phyloP scores from a whole-genome alignment of 768 basidiomycete species.

The Suillus brevipes region DNA sequence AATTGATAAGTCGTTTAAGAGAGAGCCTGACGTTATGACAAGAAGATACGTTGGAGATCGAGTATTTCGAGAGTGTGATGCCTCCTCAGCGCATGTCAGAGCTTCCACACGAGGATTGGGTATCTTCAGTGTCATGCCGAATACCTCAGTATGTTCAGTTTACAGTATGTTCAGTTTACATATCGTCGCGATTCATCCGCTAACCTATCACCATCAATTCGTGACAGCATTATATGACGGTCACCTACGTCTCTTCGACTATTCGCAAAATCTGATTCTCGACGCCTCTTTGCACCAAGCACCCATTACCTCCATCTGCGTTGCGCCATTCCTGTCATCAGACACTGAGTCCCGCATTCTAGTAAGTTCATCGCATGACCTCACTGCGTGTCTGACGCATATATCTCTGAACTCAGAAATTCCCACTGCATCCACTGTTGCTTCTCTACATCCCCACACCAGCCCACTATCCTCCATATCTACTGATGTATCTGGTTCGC shows the following conservation, averaged over 20 bases:
- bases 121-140: slow-evolving; percentile 73
- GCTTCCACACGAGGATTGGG: slow-evolving; percentile 92
- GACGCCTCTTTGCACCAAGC: slow-evolving; percentile 57
- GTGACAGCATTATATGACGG: slow-evolving; percentile 84
- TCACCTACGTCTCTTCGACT: slow-evolving; percentile 69
- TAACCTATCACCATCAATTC: slow-evolving; percentile 50
- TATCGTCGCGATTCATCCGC: not conserved
- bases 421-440: slow-evolving; percentile 44
- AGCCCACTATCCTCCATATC: slow-evolving; percentile 74
- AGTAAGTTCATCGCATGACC: slow-evolving; percentile 78
- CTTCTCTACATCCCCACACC: slow-evolving; percentile 83
- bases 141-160: slow-evolving; percentile 46
- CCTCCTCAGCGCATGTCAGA: slow-evolving; percentile 81
- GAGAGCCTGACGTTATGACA: slow-evolving; percentile 27
- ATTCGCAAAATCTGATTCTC: slow-evolving; percentile 56
- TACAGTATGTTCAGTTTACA: slow-evolving; percentile 34
- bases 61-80: slow-evolving; percentile 87
- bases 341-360: slow-evolving; percentile 41
- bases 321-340: slow-evolving; percentile 42
- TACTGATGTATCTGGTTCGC: slow-evolving; percentile 51
- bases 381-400: slow-evolving; percentile 61
- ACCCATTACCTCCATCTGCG: slow-evolving; percentile 64
- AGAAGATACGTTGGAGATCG: slow-evolving; percentile 91
- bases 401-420: slow-evolving; percentile 9
- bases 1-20: slow-evolving; percentile 4